These are phyloP conservation scores for Allomyces javanicus DNA, from an alignment of 192 early-diverging fungal species.

Conservation along the genomic window DNA sequence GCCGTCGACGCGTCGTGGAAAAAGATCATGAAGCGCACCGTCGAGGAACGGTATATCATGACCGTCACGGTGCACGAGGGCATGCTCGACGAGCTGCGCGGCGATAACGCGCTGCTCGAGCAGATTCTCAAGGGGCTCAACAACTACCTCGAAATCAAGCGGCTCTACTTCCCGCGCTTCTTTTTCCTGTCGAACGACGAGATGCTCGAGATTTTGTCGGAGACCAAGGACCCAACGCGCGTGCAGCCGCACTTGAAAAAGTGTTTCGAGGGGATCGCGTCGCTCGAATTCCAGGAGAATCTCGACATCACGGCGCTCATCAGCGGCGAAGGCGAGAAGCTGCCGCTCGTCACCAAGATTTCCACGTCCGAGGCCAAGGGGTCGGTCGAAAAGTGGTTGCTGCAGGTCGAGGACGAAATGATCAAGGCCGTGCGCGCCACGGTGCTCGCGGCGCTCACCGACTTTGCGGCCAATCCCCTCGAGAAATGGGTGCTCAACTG, in stretches of 20 bases:
- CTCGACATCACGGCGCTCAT: slow-evolving; percentile 56
- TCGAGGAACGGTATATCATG: slow-evolving; percentile 88
- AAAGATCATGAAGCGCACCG: slow-evolving; percentile 96
- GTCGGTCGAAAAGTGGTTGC: slow-evolving; percentile 95
- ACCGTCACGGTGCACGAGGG: slow-evolving; percentile 79
- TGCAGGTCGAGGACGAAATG: slow-evolving; percentile 85
- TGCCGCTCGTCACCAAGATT: slow-evolving; percentile 57
- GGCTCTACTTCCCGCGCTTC: slow-evolving; percentile 93
- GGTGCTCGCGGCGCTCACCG: slow-evolving; percentile 48
- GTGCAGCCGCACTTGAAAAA: slow-evolving; percentile 99
- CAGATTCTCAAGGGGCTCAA: slow-evolving; percentile 98
- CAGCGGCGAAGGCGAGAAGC: slow-evolving; percentile 81
- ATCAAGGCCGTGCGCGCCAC: slow-evolving; percentile 54
- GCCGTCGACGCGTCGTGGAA: slow-evolving; percentile 96
- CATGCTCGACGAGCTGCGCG: slow-evolving; percentile 87
- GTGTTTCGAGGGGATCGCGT: slow-evolving; percentile 94
- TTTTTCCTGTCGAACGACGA: slow-evolving; percentile 99
- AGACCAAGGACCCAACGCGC: slow-evolving; percentile 79
- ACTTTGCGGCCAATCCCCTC: slow-evolving; percentile 23
- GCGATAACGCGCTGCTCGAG: slow-evolving; percentile 68
- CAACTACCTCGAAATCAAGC: slow-evolving; percentile 93
- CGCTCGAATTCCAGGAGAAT: slow-evolving; percentile 57
- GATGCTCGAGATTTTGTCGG: slow-evolving; percentile 98
- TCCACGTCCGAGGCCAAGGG: slow-evolving; percentile 43
- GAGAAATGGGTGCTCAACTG: slow-evolving; percentile 74